Evolutionary conservation across 2,329 filamentous ascomycete species (phyloP).

Genomic region (Alternaria atra): DNA sequence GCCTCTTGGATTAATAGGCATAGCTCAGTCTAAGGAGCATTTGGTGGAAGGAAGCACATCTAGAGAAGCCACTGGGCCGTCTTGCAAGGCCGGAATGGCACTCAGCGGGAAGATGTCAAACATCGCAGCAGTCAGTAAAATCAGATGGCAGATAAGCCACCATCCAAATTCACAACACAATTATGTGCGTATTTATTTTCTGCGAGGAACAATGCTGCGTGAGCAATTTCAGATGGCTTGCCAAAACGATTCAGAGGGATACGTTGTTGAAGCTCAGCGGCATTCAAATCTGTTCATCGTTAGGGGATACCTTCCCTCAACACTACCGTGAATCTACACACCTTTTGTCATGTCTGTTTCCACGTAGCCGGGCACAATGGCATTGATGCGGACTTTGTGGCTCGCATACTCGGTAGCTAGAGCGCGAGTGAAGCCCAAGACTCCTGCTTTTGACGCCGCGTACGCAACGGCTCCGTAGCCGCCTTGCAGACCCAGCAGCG

Average conservation of each 20-base stretch:
- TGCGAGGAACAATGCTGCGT: conserved; percentile 80
- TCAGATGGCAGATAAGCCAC: conserved; percentile 74
- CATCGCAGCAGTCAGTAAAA: not conserved
- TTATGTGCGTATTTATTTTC: conserved; percentile 86
- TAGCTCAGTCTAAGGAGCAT: conserved; percentile 20
- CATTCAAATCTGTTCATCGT: conserved; percentile 48
- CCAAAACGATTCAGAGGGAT: conserved; percentile 77
- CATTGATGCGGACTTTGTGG: conserved; percentile 76
- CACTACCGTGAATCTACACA: conserved; percentile 48
- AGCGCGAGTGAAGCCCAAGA: conserved; percentile 75
- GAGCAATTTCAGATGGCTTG: conserved; percentile 75
- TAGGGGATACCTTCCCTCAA: not conserved
- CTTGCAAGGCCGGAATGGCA: conserved; percentile 8
- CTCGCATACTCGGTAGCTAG: conserved; percentile 70
- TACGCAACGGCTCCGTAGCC: conserved; percentile 77
- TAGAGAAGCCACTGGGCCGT: conserved; percentile 2
- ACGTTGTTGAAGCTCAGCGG: conserved; percentile 49
- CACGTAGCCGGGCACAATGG: conserved; percentile 83
- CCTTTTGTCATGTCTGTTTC: conserved; percentile 80
- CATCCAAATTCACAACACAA: conserved; percentile 85
- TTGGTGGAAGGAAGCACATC: conserved; percentile 4
- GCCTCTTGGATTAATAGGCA: conserved; percentile 20
- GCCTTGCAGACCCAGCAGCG: conserved; percentile 74
- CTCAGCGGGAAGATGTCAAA: not conserved
- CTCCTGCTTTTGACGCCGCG: conserved; percentile 80